phyloP scores from a whole-genome alignment of 257 asterid species.

The Capsicum pubescens region DNA sequence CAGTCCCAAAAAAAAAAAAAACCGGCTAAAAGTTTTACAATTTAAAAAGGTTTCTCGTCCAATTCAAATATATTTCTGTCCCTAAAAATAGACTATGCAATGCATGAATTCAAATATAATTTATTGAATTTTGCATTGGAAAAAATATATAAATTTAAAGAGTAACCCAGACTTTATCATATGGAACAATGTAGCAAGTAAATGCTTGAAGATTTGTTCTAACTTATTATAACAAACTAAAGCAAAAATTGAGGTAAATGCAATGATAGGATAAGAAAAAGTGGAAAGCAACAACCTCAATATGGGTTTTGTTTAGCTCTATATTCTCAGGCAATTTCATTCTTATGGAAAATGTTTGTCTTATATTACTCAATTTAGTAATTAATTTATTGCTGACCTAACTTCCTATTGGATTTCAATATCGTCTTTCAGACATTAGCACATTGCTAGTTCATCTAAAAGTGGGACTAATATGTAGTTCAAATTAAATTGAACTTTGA shows the following conservation, averaged over 20 bases:
- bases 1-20: neutral
- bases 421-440: neutral
- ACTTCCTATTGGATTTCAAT: neutral
- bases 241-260: slow-evolving; percentile 16
- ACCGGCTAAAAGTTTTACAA: neutral
- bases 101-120: too few relatives aligned
- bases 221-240: slow-evolving; percentile 22
- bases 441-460: neutral
- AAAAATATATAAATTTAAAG: neutral
- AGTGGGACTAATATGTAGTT: neutral
- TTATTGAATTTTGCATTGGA: too few relatives aligned
- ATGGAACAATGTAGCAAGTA: neutral
- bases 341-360: slow-evolving; percentile 27
- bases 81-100: too few relatives aligned
- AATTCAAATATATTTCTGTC: neutral
- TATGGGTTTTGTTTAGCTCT: slow-evolving; percentile 24
- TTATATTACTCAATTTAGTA: neutral
- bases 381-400: slow-evolving; percentile 5
- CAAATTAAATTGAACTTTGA: neutral
- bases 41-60: neutral
- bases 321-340: slow-evolving; percentile 1
- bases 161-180: neutral
- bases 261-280: slow-evolving; percentile 26
- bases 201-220: neutral
- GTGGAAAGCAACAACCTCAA: slow-evolving; percentile 4